Evolutionary conservation across 129 eudicot species (phyloP), one percentile per base, ranked within the genome.

Genomic region (Saposhnikovia divaricata): DNA sequence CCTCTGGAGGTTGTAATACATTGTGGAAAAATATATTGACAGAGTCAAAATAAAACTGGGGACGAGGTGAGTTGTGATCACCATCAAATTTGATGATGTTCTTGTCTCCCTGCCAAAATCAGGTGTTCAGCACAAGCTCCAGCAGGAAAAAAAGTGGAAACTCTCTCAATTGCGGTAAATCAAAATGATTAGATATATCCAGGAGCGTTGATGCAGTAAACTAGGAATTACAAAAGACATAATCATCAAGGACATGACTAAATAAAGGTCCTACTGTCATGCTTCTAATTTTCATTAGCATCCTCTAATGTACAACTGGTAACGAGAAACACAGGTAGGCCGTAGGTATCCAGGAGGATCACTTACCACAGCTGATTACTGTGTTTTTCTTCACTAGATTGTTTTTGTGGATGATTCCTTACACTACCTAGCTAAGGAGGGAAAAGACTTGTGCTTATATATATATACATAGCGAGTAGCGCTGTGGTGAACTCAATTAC

Each of bases 71-170:
- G 83, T 95, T 95, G 85, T 95, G 98, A 77, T 95, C 98, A 4
- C 98, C 98, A 82, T 95, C 98, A 81, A 95, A 95, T 85, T 92
- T 95, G 84, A 95, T 95, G 74, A 95, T 90, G 85, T 95, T 95
- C 82, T 95, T 95, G 87, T 95, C 98, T 59, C 97, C 97, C 98
- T 95, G 91, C 69, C 42, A 78, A 84, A 84, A 83, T 69, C 68
- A 74, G 19, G 51, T 45, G 76, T 34, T 73, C 14, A 50, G 74
- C 61, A 73, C 63, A 72, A 39, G 34, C 43, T 47, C 38, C 34
- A 46, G 9, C 9, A 3, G 39, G 8, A 8, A 78, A 42, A 77
- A 4, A 34, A 40, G n/a, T 3, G 45, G 63, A 72, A 78, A 9
- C 40, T n/a, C 38, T 25, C 34, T 44, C 37, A 13, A 42, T 23